Evolutionary conservation across 495 filamentous ascomycete genomes (phyloP).

Genomic region (Saxispiralis lemnorum): DNA sequence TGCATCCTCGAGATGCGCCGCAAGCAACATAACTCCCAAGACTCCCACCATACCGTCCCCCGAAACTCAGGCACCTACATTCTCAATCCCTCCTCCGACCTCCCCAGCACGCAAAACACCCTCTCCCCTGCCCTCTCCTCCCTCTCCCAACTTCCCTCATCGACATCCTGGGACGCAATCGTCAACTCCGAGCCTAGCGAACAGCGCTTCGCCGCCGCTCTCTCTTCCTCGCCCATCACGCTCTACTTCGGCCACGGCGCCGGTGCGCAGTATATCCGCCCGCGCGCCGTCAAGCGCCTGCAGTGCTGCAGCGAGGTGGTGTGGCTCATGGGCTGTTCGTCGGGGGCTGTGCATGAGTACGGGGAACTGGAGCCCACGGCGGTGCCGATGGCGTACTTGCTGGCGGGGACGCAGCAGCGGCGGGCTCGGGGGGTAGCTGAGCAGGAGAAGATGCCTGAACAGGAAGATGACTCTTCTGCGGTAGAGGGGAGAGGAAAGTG

Average conservation of each 20-base stretch:
- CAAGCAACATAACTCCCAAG: slow-evolving; percentile 8
- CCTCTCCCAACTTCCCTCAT: slow-evolving; percentile 22
- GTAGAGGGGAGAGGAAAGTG: slow-evolving; percentile 24
- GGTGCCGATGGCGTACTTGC: slow-evolving; percentile 76
- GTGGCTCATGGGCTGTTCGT: slow-evolving; percentile 84
- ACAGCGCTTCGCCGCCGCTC: slow-evolving; percentile 46
- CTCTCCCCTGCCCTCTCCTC: slow-evolving; percentile 44
- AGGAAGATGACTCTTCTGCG: background rate
- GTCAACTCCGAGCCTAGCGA: slow-evolving; percentile 56
- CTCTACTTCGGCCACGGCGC: slow-evolving; percentile 94
- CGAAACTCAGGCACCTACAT: slow-evolving; percentile 56
- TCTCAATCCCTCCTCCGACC: slow-evolving; percentile 70
- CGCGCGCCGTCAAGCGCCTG: slow-evolving; percentile 57
- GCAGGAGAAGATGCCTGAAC: background rate
- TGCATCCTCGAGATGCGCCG: slow-evolving; percentile 33
- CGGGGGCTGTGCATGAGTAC: slow-evolving; percentile 54
- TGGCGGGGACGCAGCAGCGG: slow-evolving; percentile 33
- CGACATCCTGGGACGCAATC: slow-evolving; percentile 38
- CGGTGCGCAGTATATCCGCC: slow-evolving; percentile 83
- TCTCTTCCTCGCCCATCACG: slow-evolving; percentile 47
- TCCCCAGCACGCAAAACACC: slow-evolving; percentile 57
- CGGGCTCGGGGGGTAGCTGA: slow-evolving; percentile 21
- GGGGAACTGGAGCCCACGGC: slow-evolving; percentile 83
- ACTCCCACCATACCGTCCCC: slow-evolving; percentile 33
- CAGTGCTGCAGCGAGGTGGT: slow-evolving; percentile 58